Evolutionary conservation across 2,329 filamentous ascomycete genomes (phyloP).

Genomic region (Colletotrichum musae): DNA sequence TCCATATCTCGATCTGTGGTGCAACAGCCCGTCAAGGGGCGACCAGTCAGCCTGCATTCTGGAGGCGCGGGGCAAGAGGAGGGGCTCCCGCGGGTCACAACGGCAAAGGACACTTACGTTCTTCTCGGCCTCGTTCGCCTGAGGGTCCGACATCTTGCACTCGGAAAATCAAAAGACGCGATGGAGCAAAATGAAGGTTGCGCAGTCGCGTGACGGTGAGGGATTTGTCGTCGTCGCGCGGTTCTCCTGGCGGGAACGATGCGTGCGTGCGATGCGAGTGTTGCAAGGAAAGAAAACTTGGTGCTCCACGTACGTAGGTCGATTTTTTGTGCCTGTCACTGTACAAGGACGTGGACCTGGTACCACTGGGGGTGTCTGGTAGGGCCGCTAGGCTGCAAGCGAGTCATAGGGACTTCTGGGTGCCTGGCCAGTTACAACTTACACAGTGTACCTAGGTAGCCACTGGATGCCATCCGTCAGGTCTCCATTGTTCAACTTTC

Average conservation of each 20-base stretch:
- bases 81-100: constrained; percentile 32
- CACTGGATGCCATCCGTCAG: not conserved
- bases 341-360: constrained; percentile 22
- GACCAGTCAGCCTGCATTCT: constrained; percentile 42
- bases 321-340: constrained; percentile 40
- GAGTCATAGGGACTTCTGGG: constrained; percentile 30
- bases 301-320: constrained; percentile 35
- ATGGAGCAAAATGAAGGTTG: constrained; percentile 36
- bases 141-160: constrained; percentile 86
- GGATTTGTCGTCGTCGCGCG: constrained; percentile 36
- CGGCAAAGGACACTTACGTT: constrained; percentile 70
- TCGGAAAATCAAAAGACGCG: constrained; percentile 40
- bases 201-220: constrained; percentile 38
- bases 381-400: constrained; percentile 40
- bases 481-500: not conserved
- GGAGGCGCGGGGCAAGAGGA: constrained; percentile 41
- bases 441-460: not conserved
- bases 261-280: constrained; percentile 38
- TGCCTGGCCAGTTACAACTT: constrained; percentile 17
- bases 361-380: constrained; percentile 1
- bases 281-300: constrained; percentile 40
- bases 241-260: constrained; percentile 38
- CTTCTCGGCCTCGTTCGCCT: constrained; percentile 96
- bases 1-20: constrained; percentile 82
- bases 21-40: constrained; percentile 34